Evolutionary conservation across 768 basidiomycete genomes (phyloP), one percentile per base, ranked within the genome.

Genomic region (Boletus pseudopeckii): DNA sequence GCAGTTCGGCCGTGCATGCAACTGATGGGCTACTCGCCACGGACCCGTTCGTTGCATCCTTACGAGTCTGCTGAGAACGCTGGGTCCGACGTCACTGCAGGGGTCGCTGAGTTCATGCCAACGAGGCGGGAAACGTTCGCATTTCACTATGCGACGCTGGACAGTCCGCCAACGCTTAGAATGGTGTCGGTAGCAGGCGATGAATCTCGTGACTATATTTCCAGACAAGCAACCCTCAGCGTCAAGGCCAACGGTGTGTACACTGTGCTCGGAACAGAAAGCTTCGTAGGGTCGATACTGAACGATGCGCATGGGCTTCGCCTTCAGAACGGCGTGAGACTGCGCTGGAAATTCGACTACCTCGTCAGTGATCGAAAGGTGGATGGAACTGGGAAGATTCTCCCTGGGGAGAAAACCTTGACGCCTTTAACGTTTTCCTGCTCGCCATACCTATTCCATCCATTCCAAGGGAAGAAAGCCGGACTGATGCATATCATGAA

Each of bases 301-400:
- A 62, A 63, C 37, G 62, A 68, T 28, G 48, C 43, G 8, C 55
- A 45, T 7, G 68, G 57, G 9, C 36, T 33, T 33, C 59, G 61
- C 22, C 50, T 45, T 45, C 70, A 69, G 5, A 67, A 71, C 30
- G n/a, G n/a, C n/a, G 65, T 66, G 20, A 81, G 78, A 52, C 71
- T 90, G 17, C 72, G 73, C 22, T 93, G 92, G 92, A 81, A 81
- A 52, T 86, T 94, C 57, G 86, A 89, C 51, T 94, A 94, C 65
- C 63, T 84, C 32, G 86, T 94, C 10, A 80, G 81, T 38, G 83
- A 90, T 57, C 76, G 82, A 32, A 69, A 74, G 49, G 70, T 71
- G 22, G 75, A 80, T 22, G 66, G 66, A 7, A 72, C 75, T 5
- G 80, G 80, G 22, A 77, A 74, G 53, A 62, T 73, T 17, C 63